These are phyloP conservation scores for Trametes hirsuta DNA, from an alignment of 1,284 basidiomycete species.

Conservation along the genomic window DNA sequence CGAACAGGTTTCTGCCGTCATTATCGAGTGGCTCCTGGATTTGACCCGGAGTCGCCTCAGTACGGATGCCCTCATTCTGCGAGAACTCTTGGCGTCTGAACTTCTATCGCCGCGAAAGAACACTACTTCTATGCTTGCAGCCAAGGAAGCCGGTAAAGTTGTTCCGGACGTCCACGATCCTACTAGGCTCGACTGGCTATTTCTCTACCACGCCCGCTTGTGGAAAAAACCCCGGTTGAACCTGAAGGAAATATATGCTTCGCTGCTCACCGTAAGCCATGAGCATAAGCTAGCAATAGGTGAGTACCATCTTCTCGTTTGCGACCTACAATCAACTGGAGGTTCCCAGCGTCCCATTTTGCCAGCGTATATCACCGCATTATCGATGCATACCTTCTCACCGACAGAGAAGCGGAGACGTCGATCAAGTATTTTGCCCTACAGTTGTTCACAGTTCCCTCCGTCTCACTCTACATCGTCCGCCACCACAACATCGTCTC, in stretches of 20 bases:
- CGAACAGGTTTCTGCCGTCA: slow-evolving; percentile 83
- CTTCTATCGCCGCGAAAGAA: slow-evolving; percentile 62
- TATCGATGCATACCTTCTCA: slow-evolving; percentile 88
- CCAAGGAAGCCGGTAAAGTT: slow-evolving; percentile 42
- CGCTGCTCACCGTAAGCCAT: slow-evolving; percentile 72
- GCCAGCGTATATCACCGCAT: slow-evolving; percentile 85
- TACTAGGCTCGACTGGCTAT: slow-evolving; percentile 72
- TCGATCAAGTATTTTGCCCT: slow-evolving; percentile 92
- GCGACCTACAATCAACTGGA: not conserved
- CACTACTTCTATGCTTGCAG: slow-evolving; percentile 31
- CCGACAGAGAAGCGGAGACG: slow-evolving; percentile 91
- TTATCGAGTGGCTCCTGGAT: slow-evolving; percentile 88
- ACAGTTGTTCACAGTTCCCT: slow-evolving; percentile 89
- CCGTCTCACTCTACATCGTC: slow-evolving; percentile 79
- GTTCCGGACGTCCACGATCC: slow-evolving; percentile 57
- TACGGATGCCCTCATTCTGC: slow-evolving; percentile 66
- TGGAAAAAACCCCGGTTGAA: slow-evolving; percentile 86
- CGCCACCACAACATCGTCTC: slow-evolving; percentile 76
- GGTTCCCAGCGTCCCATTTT: slow-evolving; percentile 75
- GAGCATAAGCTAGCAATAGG: slow-evolving; percentile 81
- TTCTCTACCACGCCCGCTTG: slow-evolving; percentile 78
- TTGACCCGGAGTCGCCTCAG: slow-evolving; percentile 75
- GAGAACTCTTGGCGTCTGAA: slow-evolving; percentile 74
- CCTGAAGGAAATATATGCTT: slow-evolving; percentile 83
- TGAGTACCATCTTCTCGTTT: slow-evolving; percentile 37